phyloP scores from a whole-genome alignment of 768 basidiomycete species.

The Sporobolomyces phaffii region DNA sequence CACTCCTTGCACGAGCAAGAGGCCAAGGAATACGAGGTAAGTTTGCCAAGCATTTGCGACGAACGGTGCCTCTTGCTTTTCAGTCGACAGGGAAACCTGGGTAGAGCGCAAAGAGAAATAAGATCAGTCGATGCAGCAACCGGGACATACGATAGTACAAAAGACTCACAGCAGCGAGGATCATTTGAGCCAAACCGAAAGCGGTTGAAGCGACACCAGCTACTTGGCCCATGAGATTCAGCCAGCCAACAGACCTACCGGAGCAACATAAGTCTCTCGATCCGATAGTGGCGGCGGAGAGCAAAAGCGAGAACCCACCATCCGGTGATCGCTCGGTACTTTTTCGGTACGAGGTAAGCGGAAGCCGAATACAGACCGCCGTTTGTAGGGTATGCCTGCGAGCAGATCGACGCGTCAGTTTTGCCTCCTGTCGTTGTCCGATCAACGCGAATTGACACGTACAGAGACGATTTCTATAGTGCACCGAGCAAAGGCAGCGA shows the following conservation, averaged over 20 bases:
- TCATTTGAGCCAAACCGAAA: constrained; percentile 54
- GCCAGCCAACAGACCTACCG: constrained; percentile 47
- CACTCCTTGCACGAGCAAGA: constrained; percentile 71
- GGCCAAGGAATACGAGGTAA: constrained; percentile 68
- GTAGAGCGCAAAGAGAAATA: too few species aligned
- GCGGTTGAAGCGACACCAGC: constrained; percentile 81
- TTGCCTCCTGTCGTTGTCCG: too few species aligned
- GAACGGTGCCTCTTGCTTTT: constrained; percentile 52
- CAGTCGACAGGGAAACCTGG: constrained; percentile 24
- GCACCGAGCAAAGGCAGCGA: constrained; percentile 18
- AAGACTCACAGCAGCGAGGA: constrained; percentile 55
- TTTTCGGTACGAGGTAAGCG: constrained; percentile 47
- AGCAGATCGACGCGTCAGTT: neutral
- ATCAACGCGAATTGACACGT: too few species aligned
- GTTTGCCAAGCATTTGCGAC: constrained; percentile 63
- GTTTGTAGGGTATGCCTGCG: constrained; percentile 48
- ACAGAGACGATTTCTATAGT: constrained; percentile 46
- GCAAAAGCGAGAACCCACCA: constrained; percentile 47
- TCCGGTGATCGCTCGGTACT: constrained; percentile 46
- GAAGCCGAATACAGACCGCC: constrained; percentile 51
- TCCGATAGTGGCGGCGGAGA: too few species aligned
- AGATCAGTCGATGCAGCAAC: too few species aligned
- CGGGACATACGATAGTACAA: neutral
- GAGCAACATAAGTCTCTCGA: neutral
- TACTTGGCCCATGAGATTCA: constrained; percentile 72